A percentile compares a stretch with the other conserved stretches of the same genome.
Conservation (phyloP, 108 stramenopile genomes). For the Nitzschia putrida region DNA sequence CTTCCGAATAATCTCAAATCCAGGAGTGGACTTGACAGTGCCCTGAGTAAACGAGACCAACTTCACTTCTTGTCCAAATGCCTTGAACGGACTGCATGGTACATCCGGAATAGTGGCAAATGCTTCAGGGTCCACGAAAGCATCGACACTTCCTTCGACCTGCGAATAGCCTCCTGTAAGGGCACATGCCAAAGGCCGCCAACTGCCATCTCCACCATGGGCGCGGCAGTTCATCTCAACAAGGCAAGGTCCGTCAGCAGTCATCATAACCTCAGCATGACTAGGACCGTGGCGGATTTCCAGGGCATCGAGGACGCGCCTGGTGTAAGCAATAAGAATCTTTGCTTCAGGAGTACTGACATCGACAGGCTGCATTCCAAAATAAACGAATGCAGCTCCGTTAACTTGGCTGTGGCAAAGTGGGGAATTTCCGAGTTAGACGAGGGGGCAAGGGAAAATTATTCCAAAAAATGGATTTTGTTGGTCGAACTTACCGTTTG, state of each 20-base stretch:
- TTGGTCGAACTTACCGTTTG: conserved; percentile 56
- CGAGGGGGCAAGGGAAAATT: conserved; percentile 47
- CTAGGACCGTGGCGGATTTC: conserved; percentile 51
- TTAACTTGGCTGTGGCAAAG: conserved; percentile 54
- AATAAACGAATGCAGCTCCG: conserved; percentile 83
- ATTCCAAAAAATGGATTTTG: background rate
- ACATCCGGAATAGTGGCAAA: conserved; percentile 60
- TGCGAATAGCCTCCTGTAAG: conserved; percentile 80
- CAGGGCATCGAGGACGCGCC: conserved; percentile 50
- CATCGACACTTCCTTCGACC: conserved; percentile 75
- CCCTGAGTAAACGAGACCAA: conserved; percentile 73
- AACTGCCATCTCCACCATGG: conserved; percentile 95
- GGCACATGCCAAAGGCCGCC: conserved; percentile 71
- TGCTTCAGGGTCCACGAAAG: conserved; percentile 67
- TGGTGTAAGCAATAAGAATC: conserved; percentile 59
- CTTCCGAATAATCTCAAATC: conserved; percentile 68
- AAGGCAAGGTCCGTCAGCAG: conserved; percentile 82
- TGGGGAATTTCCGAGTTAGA: conserved; percentile 73
- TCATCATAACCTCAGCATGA: conserved; percentile 80
- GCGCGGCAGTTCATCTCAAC: conserved; percentile 94
- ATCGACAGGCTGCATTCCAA: conserved; percentile 58
- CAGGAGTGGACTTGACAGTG: conserved; percentile 66
- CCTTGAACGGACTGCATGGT: conserved; percentile 64
- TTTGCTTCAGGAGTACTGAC: conserved; percentile 44
- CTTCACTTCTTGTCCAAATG: conserved; percentile 58